A percentile compares a stretch with the other conserved stretches of the same genome.
Evolutionary conservation across 2,329 filamentous ascomycete species (phyloP).

Genomic region (Dactylellina sp.): DNA sequence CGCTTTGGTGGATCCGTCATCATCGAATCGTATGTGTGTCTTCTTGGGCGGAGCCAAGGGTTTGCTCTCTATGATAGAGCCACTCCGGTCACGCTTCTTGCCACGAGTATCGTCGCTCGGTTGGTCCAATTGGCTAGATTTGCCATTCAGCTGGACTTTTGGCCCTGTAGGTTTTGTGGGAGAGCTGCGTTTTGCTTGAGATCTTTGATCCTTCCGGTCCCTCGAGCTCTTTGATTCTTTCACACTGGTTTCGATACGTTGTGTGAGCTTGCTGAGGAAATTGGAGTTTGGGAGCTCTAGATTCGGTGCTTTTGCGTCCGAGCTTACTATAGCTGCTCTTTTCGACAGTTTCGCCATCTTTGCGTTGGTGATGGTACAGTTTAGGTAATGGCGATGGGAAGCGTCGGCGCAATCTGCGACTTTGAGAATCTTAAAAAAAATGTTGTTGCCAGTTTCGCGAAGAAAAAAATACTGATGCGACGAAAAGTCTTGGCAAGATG

Average conservation of each 20-base stretch:
- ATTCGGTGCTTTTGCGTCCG: constrained; percentile 2
- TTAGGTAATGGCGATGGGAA: background rate
- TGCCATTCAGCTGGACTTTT: constrained; percentile 44
- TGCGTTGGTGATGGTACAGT: background rate
- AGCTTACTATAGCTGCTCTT: constrained; percentile 10
- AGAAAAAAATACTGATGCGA: constrained; percentile 50
- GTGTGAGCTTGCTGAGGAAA: constrained; percentile 52
- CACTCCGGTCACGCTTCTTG: constrained; percentile 53
- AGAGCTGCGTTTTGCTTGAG: constrained; percentile 8
- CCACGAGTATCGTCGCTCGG: constrained; percentile 40
- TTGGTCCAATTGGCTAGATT: constrained; percentile 17
- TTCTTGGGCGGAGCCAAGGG: constrained; percentile 19
- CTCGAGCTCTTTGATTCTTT: constrained; percentile 37
- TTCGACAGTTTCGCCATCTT: constrained; percentile 51
- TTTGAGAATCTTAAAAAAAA: constrained; percentile 20
- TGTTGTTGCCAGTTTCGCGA: constrained; percentile 19
- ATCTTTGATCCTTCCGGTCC: constrained; percentile 29
- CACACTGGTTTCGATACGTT: constrained; percentile 47
- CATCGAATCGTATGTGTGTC: constrained; percentile 47
- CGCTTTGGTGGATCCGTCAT: constrained; percentile 3
- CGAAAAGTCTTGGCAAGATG: constrained; percentile 22
- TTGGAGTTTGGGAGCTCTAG: constrained; percentile 39
- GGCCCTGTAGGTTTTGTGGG: constrained; percentile 14
- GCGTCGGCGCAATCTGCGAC: constrained; percentile 8
- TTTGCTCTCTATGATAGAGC: constrained; percentile 44